A percentile compares a stretch with the other conserved stretches of the same genome.
These are phyloP conservation scores for Adansonia gregorii DNA, from an alignment of 441 rosid species.

Conservation along the genomic window DNA sequence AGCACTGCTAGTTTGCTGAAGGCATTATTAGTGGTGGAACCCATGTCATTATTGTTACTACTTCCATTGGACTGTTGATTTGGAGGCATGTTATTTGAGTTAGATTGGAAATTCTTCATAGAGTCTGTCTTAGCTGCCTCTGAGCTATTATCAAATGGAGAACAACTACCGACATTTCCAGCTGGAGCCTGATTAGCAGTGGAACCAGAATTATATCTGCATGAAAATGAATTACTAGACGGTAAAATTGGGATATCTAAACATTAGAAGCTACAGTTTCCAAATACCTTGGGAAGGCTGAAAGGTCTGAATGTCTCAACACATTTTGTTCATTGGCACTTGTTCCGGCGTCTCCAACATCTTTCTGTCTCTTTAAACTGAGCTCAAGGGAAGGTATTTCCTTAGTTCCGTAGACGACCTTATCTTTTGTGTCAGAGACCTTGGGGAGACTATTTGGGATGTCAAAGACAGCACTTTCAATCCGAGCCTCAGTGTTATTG, in stretches of 20 bases:
- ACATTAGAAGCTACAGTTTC: slow-evolving; percentile 14
- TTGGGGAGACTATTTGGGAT: slow-evolving; percentile 32
- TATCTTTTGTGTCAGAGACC: slow-evolving; percentile 31
- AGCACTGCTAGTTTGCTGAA: slow-evolving; percentile 31
- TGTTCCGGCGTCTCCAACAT: slow-evolving; percentile 34
- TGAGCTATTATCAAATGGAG: slow-evolving; percentile 47
- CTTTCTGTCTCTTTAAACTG: slow-evolving; percentile 46
- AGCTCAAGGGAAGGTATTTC: slow-evolving; percentile 45
- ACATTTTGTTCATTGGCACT: slow-evolving; percentile 39
- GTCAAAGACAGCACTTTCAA: slow-evolving; percentile 34
- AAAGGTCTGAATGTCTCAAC: slow-evolving; percentile 49
- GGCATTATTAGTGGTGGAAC: slow-evolving; percentile 41
- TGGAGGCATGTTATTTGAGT: slow-evolving; percentile 41
- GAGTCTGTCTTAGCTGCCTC: slow-evolving; percentile 44
- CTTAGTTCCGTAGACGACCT: slow-evolving; percentile 27
- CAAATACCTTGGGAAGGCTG: slow-evolving; percentile 58
- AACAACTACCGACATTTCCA: slow-evolving; percentile 47
- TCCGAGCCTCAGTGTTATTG: slow-evolving; percentile 29
- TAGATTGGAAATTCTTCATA: slow-evolving; percentile 39
- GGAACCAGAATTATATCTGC: slow-evolving; percentile 51
- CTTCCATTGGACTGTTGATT: slow-evolving; percentile 46
- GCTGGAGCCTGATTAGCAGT: slow-evolving; percentile 41
- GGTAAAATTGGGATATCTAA: slow-evolving; percentile 11
- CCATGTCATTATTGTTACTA: slow-evolving; percentile 48
- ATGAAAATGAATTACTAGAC: slow-evolving; percentile 18